These are phyloP conservation scores for Fraxinus sp. DNA, from an alignment of 305 asterid species.

Conservation along the genomic window DNA sequence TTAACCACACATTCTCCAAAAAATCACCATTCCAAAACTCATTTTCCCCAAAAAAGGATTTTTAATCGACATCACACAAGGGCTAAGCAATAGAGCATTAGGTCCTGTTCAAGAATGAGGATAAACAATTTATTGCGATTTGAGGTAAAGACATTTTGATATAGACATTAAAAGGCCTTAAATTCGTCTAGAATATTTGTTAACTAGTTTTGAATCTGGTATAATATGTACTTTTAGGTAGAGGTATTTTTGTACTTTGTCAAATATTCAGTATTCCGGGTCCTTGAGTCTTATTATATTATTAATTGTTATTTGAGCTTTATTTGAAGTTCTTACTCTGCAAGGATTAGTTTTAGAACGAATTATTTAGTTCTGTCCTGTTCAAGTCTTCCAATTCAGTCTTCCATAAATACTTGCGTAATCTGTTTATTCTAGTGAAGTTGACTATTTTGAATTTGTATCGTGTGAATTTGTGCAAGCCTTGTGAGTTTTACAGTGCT, in stretches of 20 bases:
- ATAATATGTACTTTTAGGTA: not conserved
- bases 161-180: not conserved
- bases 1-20: not conserved
- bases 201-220: not conserved
- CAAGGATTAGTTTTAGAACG: not conserved
- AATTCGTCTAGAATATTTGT: not conserved
- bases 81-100: not conserved
- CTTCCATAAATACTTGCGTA: not conserved
- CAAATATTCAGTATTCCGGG: not conserved
- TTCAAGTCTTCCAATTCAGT: not conserved
- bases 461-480: not conserved
- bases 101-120: not conserved
- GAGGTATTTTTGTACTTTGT: not conserved
- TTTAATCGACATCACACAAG: too few relatives aligned
- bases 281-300: not conserved
- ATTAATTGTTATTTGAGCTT: not conserved
- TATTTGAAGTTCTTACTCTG: not conserved
- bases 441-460: not conserved
- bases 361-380: not conserved
- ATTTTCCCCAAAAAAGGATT: not conserved
- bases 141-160: not conserved
- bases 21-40: not conserved
- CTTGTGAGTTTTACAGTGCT: not conserved
- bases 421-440: not conserved
- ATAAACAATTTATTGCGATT: not conserved